Evolutionary conservation across 2,329 filamentous ascomycete species (phyloP), one percentile per base, ranked within the genome.

Genomic region (Nothopassalora personata): DNA sequence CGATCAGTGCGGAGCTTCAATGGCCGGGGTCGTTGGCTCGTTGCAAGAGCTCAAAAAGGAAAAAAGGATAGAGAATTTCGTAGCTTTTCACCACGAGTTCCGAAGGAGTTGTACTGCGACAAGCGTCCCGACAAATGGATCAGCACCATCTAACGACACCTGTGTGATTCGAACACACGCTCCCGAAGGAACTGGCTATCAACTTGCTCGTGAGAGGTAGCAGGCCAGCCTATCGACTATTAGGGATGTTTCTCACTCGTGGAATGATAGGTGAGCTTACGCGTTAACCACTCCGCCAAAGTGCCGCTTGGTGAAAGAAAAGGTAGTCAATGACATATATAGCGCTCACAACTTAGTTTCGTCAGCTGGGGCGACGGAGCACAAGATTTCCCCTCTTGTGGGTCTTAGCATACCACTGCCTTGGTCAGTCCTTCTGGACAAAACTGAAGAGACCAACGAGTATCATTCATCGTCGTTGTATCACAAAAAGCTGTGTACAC

Each of bases 91-190:
- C 23, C 3, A 23, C 23, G 23, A 23, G 23, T 23, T 23, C 23
- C 23, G 3, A 3, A 23, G 23, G 23, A 23, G 23, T 23, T 23
- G 23, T 23, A 23, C 23, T 23, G 23, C 23, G 23, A 23, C 23
- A 23, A 23, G 23, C 23, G 23, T 23, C 23, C 23, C 23, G 23
- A 23, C 23, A 23, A 23, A 3, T 23, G 23, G 2, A 23, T 2
- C 23, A 23, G 23, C 23, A 23, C 23, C 3, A 23, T 23, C 23
- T 23, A 34, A 54, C 48, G 55, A 61, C 60, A 64, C 62, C 62
- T 64, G 62, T 60, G 62, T 59, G 62, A 64, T 64, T 64, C 59
- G 62, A 64, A 64, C 60, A 58, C 56, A 58, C 56, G 56, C 56
- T 58, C 56, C 56, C 56, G 56, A 58, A 58, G 61, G 58, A 60